Base-by-base conservation (phyloP, 2,329 filamentous ascomycete species). In the Aspergillus pseudoviridinutans region DNA sequence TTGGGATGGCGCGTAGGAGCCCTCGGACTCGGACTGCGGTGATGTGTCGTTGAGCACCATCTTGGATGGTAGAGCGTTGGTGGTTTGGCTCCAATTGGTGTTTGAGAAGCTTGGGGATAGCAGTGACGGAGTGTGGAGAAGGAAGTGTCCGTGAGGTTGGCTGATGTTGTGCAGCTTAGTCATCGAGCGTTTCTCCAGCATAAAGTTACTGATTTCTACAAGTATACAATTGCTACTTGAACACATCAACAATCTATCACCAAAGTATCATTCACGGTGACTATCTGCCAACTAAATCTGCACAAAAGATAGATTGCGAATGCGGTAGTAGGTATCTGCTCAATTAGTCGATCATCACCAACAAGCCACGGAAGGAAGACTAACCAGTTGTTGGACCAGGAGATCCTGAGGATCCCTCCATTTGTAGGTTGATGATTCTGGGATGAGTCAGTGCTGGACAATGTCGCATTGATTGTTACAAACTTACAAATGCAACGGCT, bases 401-500 rank as follows among this genome's bases (percentile, higher is more conserved):
- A n/a, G 55, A 51, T 20, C 60, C 60, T 12, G 60, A 60, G 3
- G 60, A 62, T 14, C 65, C 65, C 52, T 68, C 66, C 65, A 68
- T 68, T 51, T 67, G 66, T 38, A 66, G 28, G 57, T 69, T 62
- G 54, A 69, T 64, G 44, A 67, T 64, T 24, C 58, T 62, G 35
- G n/a, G 10, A 5, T 20, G 20, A 9, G 12, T 51, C 17, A 53
- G 27, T 49, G 2, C 7, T 32, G 7, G 27, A 17, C 10, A 14
- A n/a, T 29, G 7, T 24, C 10, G 10, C 22, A 5, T 10, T 6
- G 8, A 2, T 20, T 1, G 6, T 25, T 22, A 3, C n/a, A 17
- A n/a, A 60, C 59, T 54, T 55, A 64, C 60, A 70, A 52, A 44
- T 64, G 56, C 70, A 81, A 72, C 0, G 76, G 66, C 66, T 80